Percentiles rank a stretch among this genome's conserved stretches.
Conservation (phyloP, 768 basidiomycete genomes). For the Pleurotus tuber-regium region DNA sequence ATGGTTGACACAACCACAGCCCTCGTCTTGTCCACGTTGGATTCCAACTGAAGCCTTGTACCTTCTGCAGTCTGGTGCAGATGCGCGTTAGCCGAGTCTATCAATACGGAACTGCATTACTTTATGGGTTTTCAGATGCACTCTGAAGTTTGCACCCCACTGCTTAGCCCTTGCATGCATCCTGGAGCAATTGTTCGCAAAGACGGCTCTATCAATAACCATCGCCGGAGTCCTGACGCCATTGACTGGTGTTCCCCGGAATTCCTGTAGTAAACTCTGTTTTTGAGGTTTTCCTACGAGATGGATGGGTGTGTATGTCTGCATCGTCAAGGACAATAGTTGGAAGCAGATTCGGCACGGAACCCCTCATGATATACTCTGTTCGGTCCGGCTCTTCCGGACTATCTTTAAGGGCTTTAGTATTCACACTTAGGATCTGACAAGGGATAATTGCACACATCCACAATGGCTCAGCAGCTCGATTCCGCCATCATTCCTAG, state of each 20-base stretch:
- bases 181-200: conserved; percentile 67
- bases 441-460: not conserved
- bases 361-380: not conserved
- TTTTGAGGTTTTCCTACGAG: conserved; percentile 42
- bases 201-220: conserved; percentile 70
- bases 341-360: not conserved
- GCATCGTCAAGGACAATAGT: conserved; percentile 19
- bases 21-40: conserved; percentile 47
- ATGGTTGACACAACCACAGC: conserved; percentile 81
- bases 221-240: conserved; percentile 73
- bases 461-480: conserved; percentile 41
- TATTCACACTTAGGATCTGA: not conserved
- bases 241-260: conserved; percentile 54
- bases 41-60: conserved; percentile 62
- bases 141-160: conserved; percentile 73
- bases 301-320: conserved; percentile 46
- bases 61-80: conserved; percentile 70
- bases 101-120: conserved; percentile 27
- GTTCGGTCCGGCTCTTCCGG: not conserved
- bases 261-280: conserved; percentile 48
- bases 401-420: not conserved
- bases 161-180: conserved; percentile 68
- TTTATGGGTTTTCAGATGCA: conserved; percentile 86
- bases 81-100: conserved; percentile 11
- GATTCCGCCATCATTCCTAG: conserved; percentile 55